Evolutionary conservation across 768 basidiomycete species (phyloP).

Genomic region (Auricularia auricula-judae): DNA sequence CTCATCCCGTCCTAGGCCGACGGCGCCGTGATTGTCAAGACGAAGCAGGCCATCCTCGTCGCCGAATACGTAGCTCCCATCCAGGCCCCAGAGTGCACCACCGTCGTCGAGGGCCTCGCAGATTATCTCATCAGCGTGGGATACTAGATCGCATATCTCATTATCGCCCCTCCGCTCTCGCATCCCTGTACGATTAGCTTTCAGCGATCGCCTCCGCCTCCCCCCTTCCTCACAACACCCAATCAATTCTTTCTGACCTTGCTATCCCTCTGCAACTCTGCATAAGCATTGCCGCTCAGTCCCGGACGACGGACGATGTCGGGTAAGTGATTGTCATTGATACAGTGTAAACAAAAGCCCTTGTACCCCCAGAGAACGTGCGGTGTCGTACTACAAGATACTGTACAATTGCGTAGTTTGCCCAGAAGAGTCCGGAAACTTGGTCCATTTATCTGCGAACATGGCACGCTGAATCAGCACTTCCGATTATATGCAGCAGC

Average conservation of each 20-base stretch:
- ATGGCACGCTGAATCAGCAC: background rate
- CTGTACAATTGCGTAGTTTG: background rate
- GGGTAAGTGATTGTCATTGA: no score
- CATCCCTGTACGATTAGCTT: background rate
- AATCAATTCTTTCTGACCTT: background rate
- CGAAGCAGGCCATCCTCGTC: slow-evolving; percentile 76
- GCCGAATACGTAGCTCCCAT: slow-evolving; percentile 57
- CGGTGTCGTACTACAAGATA: background rate
- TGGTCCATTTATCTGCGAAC: slow-evolving; percentile 5
- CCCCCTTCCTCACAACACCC: background rate
- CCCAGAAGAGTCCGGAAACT: background rate
- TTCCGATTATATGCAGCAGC: background rate
- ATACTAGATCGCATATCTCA: slow-evolving; percentile 27
- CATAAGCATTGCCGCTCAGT: no score
- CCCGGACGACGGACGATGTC: no score
- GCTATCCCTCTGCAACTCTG: no score
- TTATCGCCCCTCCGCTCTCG: background rate
- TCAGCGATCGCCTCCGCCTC: background rate
- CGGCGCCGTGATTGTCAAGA: slow-evolving; percentile 64
- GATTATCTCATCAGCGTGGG: slow-evolving; percentile 59
- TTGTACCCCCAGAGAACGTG: no score
- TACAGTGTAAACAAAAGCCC: no score
- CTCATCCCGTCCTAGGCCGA: slow-evolving; percentile 38
- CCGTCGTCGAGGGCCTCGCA: slow-evolving; percentile 55
- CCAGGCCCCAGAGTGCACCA: slow-evolving; percentile 56